Base-by-base conservation (phyloP, 2,329 filamentous ascomycete species). In the Penicillium frequentans region DNA sequence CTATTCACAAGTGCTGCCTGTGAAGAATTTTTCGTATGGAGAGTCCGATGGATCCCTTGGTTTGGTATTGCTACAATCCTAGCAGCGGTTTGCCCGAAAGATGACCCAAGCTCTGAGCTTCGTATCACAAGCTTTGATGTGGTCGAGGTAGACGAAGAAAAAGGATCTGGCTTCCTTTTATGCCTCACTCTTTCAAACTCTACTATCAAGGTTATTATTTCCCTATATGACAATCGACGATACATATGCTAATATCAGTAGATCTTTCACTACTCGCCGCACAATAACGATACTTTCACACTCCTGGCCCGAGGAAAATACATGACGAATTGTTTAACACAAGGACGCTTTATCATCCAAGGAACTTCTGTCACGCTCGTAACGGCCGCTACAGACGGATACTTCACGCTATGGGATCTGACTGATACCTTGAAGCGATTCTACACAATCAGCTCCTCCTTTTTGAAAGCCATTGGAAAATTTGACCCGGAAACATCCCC, bases 21-120 rank as follows among this genome's bases (percentile, higher is more conserved):
- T 59, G 93, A 97, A 71, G 93, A 99, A 73, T 89, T 98, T 61
- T 93, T 88, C 65, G 83, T 93, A 11, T 99, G 95, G 93, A 82
- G 84, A 42, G 73, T 93, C 33, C 79, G 78, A 47, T 68, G 69
- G 11, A 71, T 90, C 7, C 79, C 86, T 26, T 77, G 80, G 1
- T 75, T 84, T 55, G 78, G 76, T 3, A 65, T 85, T 10, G 82
- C 84, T 0, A 76, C 83, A 1, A 74, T 83, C 0, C 81, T 83
- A 60, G 78, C 84, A 60, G 79, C 78, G 2, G 68, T 72, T 13
- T 81, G 82, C 65, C 78, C 79, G 0, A 77, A 78, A 16, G 70
- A 70, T 10, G 77, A 81, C 42, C 78, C 75, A 42, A 78, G 81
- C 29, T 77, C 79, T 13, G 93, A 97, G 71, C 79, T 96, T 54